Evolutionary conservation across 2,329 filamentous ascomycete species (phyloP).

Genomic region (Trichoderma asperellum): DNA sequence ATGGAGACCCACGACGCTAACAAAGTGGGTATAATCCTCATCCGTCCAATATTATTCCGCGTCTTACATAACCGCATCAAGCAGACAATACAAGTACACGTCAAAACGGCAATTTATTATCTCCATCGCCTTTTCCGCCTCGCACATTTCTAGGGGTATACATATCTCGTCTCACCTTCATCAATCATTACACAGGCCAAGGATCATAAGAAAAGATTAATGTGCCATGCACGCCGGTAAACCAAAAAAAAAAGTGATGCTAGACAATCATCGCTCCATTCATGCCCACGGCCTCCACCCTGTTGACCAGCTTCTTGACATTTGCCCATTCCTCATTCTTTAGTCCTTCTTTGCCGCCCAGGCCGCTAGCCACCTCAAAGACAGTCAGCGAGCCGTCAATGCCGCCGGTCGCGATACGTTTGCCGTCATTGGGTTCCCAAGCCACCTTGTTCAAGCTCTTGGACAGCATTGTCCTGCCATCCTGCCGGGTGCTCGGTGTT

Average conservation of each 20-base stretch:
- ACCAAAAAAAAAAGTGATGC: constrained; percentile 20
- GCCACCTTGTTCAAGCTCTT: constrained; percentile 92
- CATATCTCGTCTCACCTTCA: constrained; percentile 21
- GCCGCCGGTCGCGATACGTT: constrained; percentile 84
- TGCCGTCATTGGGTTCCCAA: constrained; percentile 90
- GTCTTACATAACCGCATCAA: not conserved
- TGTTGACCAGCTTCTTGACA: constrained; percentile 85
- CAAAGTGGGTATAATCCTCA: not conserved
- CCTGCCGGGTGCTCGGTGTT: constrained; percentile 68
- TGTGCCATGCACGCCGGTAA: constrained; percentile 21
- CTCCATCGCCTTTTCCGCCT: not conserved
- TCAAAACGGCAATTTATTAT: not conserved
- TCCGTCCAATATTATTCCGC: not conserved
- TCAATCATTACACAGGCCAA: constrained; percentile 21
- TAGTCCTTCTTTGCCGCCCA: constrained; percentile 82
- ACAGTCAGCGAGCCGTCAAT: constrained; percentile 89
- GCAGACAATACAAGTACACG: not conserved
- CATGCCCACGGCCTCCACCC: constrained; percentile 66
- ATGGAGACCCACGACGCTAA: constrained; percentile 11
- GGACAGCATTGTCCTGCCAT: constrained; percentile 70
- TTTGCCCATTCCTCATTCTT: constrained; percentile 90
- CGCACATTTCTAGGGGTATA: constrained; percentile 28
- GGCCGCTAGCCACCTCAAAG: constrained; percentile 83
- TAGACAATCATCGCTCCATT: constrained; percentile 52
- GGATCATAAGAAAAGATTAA: constrained; percentile 19